phyloP scores from a whole-genome alignment of 495 filamentous ascomycete genomes.

The Lasiosphaeris hirsuta region DNA sequence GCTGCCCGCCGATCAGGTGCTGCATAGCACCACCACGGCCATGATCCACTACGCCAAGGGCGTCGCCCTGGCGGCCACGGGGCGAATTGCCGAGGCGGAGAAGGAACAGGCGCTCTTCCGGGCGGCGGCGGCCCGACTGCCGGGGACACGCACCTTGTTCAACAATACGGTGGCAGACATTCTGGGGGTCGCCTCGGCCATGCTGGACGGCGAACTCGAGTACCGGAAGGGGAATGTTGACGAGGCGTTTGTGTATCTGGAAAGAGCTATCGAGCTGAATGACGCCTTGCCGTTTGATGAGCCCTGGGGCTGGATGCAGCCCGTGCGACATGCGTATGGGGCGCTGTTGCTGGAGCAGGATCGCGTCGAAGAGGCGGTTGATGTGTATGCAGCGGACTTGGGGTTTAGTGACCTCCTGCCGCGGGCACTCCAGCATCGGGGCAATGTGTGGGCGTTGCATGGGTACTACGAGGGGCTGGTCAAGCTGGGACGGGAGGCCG shows the following conservation, averaged over 20 bases:
- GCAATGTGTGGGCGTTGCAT: conserved; percentile 67
- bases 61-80: conserved; percentile 57
- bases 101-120: conserved; percentile 44
- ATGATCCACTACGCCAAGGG: conserved; percentile 64
- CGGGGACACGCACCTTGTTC: conserved; percentile 55
- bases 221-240: conserved; percentile 58
- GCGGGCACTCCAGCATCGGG: conserved; percentile 57
- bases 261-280: conserved; percentile 50
- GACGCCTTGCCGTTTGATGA: conserved; percentile 61
- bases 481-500: conserved; percentile 44
- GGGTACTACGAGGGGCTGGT: conserved; percentile 62
- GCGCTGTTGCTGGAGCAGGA: conserved; percentile 62
- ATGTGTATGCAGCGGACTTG: conserved; percentile 59
- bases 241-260: conserved; percentile 52
- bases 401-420: conserved; percentile 54
- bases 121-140: conserved; percentile 44
- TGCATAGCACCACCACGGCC: conserved; percentile 63
- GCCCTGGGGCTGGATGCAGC: conserved; percentile 71
- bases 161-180: conserved; percentile 63
- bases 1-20: conserved; percentile 45
- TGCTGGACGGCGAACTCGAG: conserved; percentile 67
- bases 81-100: conserved; percentile 45
- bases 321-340: conserved; percentile 61
- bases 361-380: conserved; percentile 50
- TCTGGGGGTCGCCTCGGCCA: conserved; percentile 53